phyloP scores from a whole-genome alignment of 2,329 filamentous ascomycete species.

The Xylariomycetidae sp. region DNA sequence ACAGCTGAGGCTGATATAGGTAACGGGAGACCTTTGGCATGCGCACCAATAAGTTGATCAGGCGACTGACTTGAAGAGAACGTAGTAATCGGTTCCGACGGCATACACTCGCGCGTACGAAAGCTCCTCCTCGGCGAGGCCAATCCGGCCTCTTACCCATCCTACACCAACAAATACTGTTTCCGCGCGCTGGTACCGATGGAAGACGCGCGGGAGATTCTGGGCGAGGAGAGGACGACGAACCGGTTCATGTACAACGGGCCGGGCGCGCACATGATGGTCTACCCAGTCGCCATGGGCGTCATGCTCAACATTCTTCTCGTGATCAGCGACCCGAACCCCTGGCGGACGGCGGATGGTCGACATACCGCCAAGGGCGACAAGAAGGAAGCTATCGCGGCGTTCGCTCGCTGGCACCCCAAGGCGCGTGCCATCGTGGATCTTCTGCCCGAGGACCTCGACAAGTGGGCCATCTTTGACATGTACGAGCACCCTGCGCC shows the following conservation, averaged over 20 bases:
- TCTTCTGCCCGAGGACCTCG: slow-evolving; percentile 42
- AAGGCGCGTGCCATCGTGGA: slow-evolving; percentile 31
- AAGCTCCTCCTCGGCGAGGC: slow-evolving; percentile 45
- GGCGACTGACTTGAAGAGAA: slow-evolving; percentile 2
- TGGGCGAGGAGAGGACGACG: slow-evolving; percentile 44
- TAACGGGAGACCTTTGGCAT: slow-evolving; percentile 8
- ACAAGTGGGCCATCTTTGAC: slow-evolving; percentile 55
- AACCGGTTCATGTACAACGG: slow-evolving; percentile 55
- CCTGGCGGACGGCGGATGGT: slow-evolving; percentile 29
- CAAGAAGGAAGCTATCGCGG: slow-evolving; percentile 34
- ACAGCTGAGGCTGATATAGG: slow-evolving; percentile 27
- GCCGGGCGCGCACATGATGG: slow-evolving; percentile 52
- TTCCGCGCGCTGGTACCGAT: slow-evolving; percentile 61
- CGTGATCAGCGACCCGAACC: slow-evolving; percentile 32
- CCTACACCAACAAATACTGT: slow-evolving; percentile 55
- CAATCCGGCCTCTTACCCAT: slow-evolving; percentile 38
- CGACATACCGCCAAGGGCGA: slow-evolving; percentile 30
- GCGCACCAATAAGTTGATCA: not conserved
- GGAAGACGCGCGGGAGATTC: slow-evolving; percentile 39
- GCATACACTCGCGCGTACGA: slow-evolving; percentile 55
- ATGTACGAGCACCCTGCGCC: slow-evolving; percentile 39
- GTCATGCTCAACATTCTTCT: slow-evolving; percentile 54
- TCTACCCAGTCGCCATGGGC: slow-evolving; percentile 56
- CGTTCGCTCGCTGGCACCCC: slow-evolving; percentile 38
- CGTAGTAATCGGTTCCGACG: slow-evolving; percentile 57